Conservation (phyloP, 176 grass and related monocot species). For the Raddia distichophylla region DNA sequence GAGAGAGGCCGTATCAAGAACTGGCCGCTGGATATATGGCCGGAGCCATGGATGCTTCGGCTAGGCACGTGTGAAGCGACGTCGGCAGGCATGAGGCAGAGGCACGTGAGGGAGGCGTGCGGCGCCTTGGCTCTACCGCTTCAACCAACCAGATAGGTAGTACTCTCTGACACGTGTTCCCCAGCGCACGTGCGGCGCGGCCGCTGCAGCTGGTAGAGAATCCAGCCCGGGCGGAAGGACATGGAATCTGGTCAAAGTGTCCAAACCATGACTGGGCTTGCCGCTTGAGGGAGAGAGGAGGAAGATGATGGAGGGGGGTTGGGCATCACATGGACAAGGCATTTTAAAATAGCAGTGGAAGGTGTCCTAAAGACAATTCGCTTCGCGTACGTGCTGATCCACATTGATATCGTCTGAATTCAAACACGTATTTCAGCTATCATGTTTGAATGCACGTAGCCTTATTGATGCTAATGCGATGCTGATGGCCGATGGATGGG, state of each 20-base stretch:
- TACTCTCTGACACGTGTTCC: slow-evolving; percentile 38
- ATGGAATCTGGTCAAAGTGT: slow-evolving; percentile 55
- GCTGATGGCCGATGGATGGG: too few species aligned
- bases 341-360: slow-evolving; percentile 5
- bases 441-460: neutral
- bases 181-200: slow-evolving; percentile 28
- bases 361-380: neutral
- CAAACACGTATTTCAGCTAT: neutral
- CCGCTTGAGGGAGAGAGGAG: neutral
- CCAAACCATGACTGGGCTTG: neutral
- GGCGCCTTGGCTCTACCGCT: too few species aligned
- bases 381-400: neutral
- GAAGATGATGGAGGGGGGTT: neutral
- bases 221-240: slow-evolving; percentile 32
- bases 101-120: slow-evolving; percentile 22
- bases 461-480: too few species aligned
- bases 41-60: neutral
- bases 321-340: slow-evolving; percentile 39
- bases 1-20: too few species aligned
- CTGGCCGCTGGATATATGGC: neutral
- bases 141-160: too few species aligned
- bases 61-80: neutral
- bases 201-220: neutral
- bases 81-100: slow-evolving; percentile 21
- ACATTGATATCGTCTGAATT: neutral